Percentiles rank a stretch among this genome's conserved stretches.
These are phyloP conservation scores for Phascolomyces articulosus DNA, from an alignment of 371 early-diverging fungal genomes.

Conservation along the genomic window DNA sequence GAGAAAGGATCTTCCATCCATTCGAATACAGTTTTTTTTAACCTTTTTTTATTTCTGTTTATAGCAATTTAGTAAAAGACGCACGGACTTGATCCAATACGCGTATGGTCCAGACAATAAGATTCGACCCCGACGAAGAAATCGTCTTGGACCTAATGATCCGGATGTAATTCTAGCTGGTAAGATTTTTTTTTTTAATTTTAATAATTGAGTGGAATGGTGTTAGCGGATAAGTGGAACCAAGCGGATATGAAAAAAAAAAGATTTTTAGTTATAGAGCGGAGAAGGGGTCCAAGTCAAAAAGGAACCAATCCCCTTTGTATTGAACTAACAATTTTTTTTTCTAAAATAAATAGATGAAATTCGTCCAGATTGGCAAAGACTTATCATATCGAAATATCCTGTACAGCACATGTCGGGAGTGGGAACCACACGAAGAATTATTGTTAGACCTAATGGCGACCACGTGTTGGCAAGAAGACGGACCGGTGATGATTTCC, in stretches of 20 bases:
- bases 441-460: slow-evolving; percentile 1
- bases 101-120: slow-evolving; percentile 1
- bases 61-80: slow-evolving; percentile 2
- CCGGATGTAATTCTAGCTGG: slow-evolving; percentile 5
- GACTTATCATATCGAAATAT: neutral
- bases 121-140: slow-evolving; percentile 1
- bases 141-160: slow-evolving; percentile 5
- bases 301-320: too few relatives aligned
- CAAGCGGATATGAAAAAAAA: neutral
- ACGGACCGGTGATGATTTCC: neutral
- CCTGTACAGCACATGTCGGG: slow-evolving; percentile 4
- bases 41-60: neutral
- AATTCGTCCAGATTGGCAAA: slow-evolving; percentile 5
- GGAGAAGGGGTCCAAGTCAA: neutral
- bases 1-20: too few relatives aligned
- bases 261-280: neutral
- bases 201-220: too few relatives aligned
- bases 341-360: too few relatives aligned
- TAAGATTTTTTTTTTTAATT: neutral
- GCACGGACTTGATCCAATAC: slow-evolving; percentile 6
- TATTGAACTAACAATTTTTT: too few relatives aligned
- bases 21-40: too few relatives aligned
- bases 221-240: too few relatives aligned
- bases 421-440: neutral
- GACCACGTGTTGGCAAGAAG: slow-evolving; percentile 4